Percentiles rank a stretch among this genome's conserved stretches.
These are phyloP conservation scores for Hymenoscyphus occultus DNA, from an alignment of 2,329 filamentous ascomycete genomes.

Conservation along the genomic window DNA sequence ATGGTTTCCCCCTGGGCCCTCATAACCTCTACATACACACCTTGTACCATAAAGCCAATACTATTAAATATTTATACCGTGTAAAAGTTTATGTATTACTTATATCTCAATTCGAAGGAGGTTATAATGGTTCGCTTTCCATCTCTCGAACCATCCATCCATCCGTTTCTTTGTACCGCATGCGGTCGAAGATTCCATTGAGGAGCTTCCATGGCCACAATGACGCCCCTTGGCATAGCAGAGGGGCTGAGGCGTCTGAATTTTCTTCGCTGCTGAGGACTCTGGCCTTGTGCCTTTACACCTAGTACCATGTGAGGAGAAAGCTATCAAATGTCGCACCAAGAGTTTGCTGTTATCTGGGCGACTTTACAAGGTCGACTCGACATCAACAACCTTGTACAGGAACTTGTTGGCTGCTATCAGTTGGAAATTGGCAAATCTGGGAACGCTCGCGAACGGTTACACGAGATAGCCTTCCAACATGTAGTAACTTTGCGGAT, in stretches of 20 bases:
- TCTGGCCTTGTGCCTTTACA: not conserved
- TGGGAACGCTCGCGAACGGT: not conserved
- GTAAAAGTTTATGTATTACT: too few relatives aligned
- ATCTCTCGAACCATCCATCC: not conserved
- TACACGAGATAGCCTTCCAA: conserved; percentile 12
- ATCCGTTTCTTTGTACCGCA: not conserved
- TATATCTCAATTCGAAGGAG: too few relatives aligned
- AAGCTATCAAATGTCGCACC: conserved; percentile 13
- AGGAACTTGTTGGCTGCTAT: conserved; percentile 18
- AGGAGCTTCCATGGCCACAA: not conserved
- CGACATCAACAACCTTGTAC: conserved; percentile 19
- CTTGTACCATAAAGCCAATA: too few relatives aligned
- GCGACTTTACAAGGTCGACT: conserved; percentile 13
- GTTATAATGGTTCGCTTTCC: not conserved
- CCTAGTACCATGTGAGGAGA: not conserved
- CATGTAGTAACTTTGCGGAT: conserved; percentile 16
- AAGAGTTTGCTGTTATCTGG: conserved; percentile 17
- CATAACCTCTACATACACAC: too few relatives aligned
- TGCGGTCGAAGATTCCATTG: not conserved
- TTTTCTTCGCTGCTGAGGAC: not conserved
- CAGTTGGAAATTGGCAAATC: conserved; percentile 9
- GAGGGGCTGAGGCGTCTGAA: not conserved
- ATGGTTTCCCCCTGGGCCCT: too few relatives aligned
- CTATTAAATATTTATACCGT: too few relatives aligned
- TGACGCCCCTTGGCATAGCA: not conserved